Evolutionary conservation across 805 yeast genomes (phyloP).

Genomic region (Lachancea sp.): DNA sequence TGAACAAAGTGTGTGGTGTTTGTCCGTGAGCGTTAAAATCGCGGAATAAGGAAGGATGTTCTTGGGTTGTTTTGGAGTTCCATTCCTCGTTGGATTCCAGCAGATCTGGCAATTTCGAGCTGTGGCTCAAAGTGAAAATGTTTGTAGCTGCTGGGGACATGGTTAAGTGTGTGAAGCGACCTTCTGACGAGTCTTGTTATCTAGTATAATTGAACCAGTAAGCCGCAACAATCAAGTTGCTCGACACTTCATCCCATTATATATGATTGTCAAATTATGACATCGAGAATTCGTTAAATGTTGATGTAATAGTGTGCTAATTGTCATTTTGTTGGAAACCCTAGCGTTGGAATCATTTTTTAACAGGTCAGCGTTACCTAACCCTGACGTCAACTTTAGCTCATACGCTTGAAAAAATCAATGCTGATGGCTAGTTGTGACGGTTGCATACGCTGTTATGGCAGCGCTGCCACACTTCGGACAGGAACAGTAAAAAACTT

Average conservation of each 20-base stretch:
- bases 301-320: constrained; percentile 2
- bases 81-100: constrained; percentile 39
- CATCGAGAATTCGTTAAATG: background rate
- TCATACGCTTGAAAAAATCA: background rate
- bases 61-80: constrained; percentile 40
- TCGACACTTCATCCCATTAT: background rate
- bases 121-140: constrained; percentile 23
- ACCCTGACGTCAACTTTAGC: constrained; percentile 4
- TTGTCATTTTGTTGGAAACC: background rate
- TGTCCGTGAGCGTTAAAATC: constrained; percentile 68
- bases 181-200: too few relatives aligned
- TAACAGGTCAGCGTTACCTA: constrained; percentile 2
- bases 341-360: background rate
- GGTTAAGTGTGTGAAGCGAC: background rate
- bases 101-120: constrained; percentile 34
- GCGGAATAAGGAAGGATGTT: constrained; percentile 55
- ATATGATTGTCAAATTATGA: background rate
- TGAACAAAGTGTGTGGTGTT: constrained; percentile 88
- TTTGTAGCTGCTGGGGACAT: constrained; percentile 17
- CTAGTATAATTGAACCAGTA: too few relatives aligned
- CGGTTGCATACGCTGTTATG: too few relatives aligned
- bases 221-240: too few relatives aligned
- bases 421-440: too few relatives aligned
- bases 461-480: too few relatives aligned
- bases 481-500: too few relatives aligned